Base-by-base conservation (phyloP, 139 green algal genomes). In the Deuterostichococcus epilithicus region DNA sequence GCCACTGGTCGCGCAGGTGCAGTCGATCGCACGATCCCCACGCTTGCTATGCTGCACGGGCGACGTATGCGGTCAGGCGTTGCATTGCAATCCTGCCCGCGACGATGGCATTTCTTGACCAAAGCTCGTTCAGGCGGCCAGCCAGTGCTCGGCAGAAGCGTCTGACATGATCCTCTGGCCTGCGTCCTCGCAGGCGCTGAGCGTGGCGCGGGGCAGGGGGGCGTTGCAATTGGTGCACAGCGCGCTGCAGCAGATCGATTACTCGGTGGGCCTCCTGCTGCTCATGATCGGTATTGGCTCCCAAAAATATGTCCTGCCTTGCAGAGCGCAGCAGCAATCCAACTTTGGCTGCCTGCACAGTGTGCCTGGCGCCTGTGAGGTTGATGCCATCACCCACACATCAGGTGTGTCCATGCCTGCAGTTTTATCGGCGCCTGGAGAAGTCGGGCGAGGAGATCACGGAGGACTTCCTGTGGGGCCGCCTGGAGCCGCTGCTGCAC, bases 381-480 rank as follows among this genome's bases (percentile, higher is more conserved):
- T 0, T 30, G 30, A n/a, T 30, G 45, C 1, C 5, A 6, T 25
- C 39, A 52, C 32, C 1, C 32, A 30, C 32, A 8, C 37, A 3
- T 35, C 30, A 5, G 34, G 8, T 52, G 5, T 1, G 52, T 0
- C 1, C 4, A 65, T 22, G 32, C 66, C n/a, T 69, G 75, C 85
- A 92, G 84, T 91, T 86, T 39, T 92, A 93, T 28, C 52, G 52
- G 52, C 52, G 52, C 73, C 78, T 89, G 72, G 69, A 80, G 22
- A 69, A 91, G 58, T 44, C 73, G 32, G 25, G 58, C 5, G 59
- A 78, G 4, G 72, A 85, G 22, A 82, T 93, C 30, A 88, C 69
- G 3, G 83, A 89, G 47, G 22, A 84, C 10, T 92, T 80, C 36
- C 76, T 94, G 33, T 94, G 90, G 90, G 66, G 75, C 4, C 82